Base-by-base conservation (phyloP, 257 asterid genomes). In the Jacaranda mimosifolia region DNA sequence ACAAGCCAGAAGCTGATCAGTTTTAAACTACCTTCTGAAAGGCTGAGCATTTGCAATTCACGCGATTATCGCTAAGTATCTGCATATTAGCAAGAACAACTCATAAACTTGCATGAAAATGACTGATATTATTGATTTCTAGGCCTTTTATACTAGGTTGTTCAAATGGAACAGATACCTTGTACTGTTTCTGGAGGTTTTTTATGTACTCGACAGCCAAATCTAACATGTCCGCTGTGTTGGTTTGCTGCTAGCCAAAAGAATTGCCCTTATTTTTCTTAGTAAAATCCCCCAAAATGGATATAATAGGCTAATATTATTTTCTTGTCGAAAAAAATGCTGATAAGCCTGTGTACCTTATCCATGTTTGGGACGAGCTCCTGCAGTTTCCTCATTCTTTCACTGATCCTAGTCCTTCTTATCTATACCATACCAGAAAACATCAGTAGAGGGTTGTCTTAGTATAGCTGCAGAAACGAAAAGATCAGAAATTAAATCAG, bases 321-420 rank as follows among this genome's bases (percentile, higher is more conserved):
- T 70, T 17, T 1, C 39, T 1, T 39, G 0, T 19, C 18, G 13
- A 14, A 10, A 49, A 8, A 52, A 46, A 42, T 26, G 13, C 13
- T 2, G 5, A 32, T 66, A 46, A 26, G 19, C 46, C 5, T n/a
- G 17, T 48, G 58, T 81, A 92, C 98, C 89, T 92, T 92, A 49
- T 94, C 97, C 98, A 92, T 94, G 85, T 94, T 94, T 12, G 98
- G 98, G 17, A 94, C 98, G 75, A 94, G 89, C 17, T 94, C 98
- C 67, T 94, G 97, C 83, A 94, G 83, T 65, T 88, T 94, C 81
- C 93, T 91, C 97, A 94, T 94, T 80, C 98, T 82, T 81, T 94
- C 98, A 63, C 98, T 94, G 72, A 94, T 94, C 72, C 90, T 88
- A 3, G 96, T 89, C 88, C 97, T 88, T 77, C 98, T 88, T 42